These are phyloP conservation scores for Narthecium ossifragum DNA, from an alignment of 106 monocot genomes.

Conservation along the genomic window DNA sequence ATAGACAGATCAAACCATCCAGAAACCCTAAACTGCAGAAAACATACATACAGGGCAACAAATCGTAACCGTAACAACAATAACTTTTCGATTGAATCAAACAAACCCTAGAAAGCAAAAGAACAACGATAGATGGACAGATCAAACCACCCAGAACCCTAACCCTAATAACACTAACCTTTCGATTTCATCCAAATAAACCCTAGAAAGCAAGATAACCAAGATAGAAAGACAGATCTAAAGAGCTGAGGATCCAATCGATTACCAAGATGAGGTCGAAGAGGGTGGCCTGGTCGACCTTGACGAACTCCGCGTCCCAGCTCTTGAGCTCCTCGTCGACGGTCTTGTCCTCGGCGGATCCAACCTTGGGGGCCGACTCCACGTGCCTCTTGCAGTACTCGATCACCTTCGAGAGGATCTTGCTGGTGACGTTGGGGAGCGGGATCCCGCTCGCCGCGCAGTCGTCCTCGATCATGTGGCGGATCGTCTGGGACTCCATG, in stretches of 20 bases:
- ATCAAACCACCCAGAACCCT: too few species aligned
- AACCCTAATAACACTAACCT: too few species aligned
- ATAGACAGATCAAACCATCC: too few species aligned
- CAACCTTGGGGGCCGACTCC: not conserved
- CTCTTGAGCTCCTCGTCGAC: slow-evolving; percentile 1
- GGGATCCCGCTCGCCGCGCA: slow-evolving; percentile 31
- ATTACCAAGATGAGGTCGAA: slow-evolving; percentile 4
- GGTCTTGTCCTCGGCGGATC: slow-evolving; percentile 1
- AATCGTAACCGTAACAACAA: too few species aligned
- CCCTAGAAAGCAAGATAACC: not conserved
- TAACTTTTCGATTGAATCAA: too few species aligned
- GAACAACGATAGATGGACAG: not conserved
- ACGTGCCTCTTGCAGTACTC: slow-evolving; percentile 49
- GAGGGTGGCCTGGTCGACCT: slow-evolving; percentile 4
- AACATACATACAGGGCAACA: too few species aligned
- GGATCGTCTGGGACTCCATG: slow-evolving; percentile 24
- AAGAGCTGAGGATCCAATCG: not conserved
- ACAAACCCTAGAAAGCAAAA: not conserved
- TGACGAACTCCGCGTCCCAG: slow-evolving; percentile 4
- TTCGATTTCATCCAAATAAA: too few species aligned
- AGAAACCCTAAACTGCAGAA: too few species aligned
- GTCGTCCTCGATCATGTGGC: slow-evolving; percentile 40
- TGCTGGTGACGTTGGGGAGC: slow-evolving; percentile 29
- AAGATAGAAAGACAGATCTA: not conserved
- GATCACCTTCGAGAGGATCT: slow-evolving; percentile 40